Percentiles rank a stretch among this genome's conserved stretches.
Conservation (phyloP, 306 rosid species). For the Begonia masoniana region DNA sequence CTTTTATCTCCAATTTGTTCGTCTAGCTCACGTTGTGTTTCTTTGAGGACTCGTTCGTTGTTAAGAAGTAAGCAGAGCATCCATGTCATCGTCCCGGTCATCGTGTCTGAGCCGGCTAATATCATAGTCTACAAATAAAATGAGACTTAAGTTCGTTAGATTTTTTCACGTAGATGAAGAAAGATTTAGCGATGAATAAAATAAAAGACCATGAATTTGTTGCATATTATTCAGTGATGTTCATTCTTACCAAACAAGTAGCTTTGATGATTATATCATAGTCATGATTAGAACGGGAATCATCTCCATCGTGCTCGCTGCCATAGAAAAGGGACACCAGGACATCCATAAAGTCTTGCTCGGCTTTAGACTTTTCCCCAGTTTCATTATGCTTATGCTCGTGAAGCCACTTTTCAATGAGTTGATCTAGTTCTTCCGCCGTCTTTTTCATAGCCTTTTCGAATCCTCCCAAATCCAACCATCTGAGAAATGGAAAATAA, state of each 20-base stretch:
- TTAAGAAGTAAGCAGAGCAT: conserved; percentile 9
- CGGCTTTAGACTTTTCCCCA: background rate
- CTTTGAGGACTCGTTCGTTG: background rate
- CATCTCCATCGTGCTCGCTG: background rate
- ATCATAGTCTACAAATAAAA: conserved; percentile 1
- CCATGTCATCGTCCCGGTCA: conserved; percentile 7
- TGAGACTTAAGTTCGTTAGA: too few species aligned
- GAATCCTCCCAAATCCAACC: conserved; percentile 26
- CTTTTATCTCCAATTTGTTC: conserved; percentile 9
- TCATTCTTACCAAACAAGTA: conserved; percentile 14
- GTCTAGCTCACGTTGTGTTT: conserved; percentile 9
- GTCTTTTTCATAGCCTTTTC: conserved; percentile 20
- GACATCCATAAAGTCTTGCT: conserved; percentile 17
- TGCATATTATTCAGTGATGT: background rate
- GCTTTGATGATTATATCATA: conserved; percentile 11
- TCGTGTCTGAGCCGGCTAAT: conserved; percentile 7
- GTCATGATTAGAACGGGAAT: background rate
- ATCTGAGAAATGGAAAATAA: conserved; percentile 9
- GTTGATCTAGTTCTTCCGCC: conserved; percentile 1
- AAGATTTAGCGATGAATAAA: background rate
- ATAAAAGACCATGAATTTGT: background rate
- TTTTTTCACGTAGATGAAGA: background rate
- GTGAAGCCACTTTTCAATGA: conserved; percentile 6
- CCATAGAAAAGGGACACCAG: background rate
- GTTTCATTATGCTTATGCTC: conserved; percentile 13